Base-by-base conservation (phyloP, 345 rosid genomes). In the Chamaenerion angustifolium region DNA sequence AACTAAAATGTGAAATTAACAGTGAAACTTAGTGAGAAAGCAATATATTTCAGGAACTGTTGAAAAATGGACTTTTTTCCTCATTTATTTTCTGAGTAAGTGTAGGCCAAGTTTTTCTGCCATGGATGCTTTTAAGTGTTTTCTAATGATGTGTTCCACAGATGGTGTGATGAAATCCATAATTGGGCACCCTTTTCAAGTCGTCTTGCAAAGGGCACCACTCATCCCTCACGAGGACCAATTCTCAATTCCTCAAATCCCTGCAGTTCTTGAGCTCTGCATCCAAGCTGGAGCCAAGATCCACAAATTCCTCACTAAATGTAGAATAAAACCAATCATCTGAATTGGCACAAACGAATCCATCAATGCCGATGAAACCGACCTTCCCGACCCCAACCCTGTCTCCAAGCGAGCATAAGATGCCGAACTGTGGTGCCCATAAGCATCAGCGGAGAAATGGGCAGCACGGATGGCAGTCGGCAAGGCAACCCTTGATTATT, bases 371-470 rank as follows among this genome's bases (percentile, higher is more conserved):
- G 95, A 86, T 56, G 98, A 92, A n/a, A 81, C 79, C 40, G 93
- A 86, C 42, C 62, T 92, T 42, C 87, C 95, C 21, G 96, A 92
- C 14, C 87, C 76, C 3, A 69, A 59, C 48, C 82, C 87, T 1
- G 77, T 62, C 47, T 67, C 50, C 86, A 3, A 70, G 79, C 0
- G 96, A 95, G 37, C 98, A 90, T 73, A 90, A 86, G 70, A 83
- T 94, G 1, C 94, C 81, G 70, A 83, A 86, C 70, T 90, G 95
- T 1, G 98, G 96, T 4, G 94, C 92, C 1, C 76, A 71, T 72
- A 90, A 90, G 77, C 98, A 90, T 68, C 98, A 86, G 43, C 98
- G 86, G 60, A 63, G 94, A 62, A 90, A 90, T 10, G 95, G 96
- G 16, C n/a, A n/a, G n/a, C n/a, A n/a, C n/a, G n/a, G n/a, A n/a